Evolutionary conservation across 202 grass and related monocot genomes (phyloP).

Genomic region (Bolboschoenoplectus hybrid): DNA sequence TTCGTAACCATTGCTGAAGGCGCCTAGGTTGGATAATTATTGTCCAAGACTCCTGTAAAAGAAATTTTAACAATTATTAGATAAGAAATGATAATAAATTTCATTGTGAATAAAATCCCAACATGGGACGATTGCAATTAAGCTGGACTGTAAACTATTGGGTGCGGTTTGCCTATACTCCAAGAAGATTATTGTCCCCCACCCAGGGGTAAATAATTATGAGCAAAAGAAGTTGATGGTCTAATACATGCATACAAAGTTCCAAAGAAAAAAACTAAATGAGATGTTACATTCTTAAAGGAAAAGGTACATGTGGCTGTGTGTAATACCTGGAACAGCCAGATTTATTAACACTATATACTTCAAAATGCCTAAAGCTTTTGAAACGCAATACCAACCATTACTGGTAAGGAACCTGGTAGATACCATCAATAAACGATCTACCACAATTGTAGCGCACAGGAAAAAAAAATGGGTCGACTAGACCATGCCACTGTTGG

Average conservation of each 20-base stretch:
- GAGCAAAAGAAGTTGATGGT: neutral
- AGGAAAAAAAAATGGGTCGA: neutral
- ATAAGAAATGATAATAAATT: neutral
- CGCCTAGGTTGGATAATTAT: conserved; percentile 82
- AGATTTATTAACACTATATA: too few relatives aligned
- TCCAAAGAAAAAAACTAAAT: neutral
- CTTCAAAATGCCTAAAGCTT: neutral
- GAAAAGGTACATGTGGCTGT: too few relatives aligned
- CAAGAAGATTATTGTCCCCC: neutral
- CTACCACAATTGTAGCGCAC: neutral
- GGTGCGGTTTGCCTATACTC: neutral
- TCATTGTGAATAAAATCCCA: neutral
- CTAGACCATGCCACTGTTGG: neutral
- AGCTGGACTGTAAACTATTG: neutral
- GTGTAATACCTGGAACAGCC: too few relatives aligned
- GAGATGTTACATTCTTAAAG: too few relatives aligned
- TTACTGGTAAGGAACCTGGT: conserved; percentile 2
- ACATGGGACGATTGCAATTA: neutral
- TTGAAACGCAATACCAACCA: too few relatives aligned
- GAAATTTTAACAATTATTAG: conserved; percentile 14
- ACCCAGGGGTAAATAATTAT: conserved; percentile 6
- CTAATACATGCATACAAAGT: neutral
- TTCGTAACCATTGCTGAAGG: conserved; percentile 69
- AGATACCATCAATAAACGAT: neutral
- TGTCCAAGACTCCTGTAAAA: conserved; percentile 76